A percentile compares a stretch with the other conserved stretches of the same genome.
Conservation (phyloP, 805 yeast genomes). For the Nakazawaea laoshanensis region DNA sequence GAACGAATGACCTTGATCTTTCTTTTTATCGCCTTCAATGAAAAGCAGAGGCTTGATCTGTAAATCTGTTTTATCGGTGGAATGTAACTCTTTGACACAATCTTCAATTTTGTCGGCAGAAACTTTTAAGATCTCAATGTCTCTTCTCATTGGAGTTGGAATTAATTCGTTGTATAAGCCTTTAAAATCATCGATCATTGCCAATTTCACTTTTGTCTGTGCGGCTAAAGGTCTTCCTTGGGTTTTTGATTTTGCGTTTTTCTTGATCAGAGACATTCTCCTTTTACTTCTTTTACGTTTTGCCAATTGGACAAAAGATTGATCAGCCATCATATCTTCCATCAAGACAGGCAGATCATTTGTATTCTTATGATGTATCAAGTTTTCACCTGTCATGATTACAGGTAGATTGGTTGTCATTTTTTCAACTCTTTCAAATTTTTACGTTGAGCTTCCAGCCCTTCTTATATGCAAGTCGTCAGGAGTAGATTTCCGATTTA, state of each 20-base stretch:
- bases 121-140: conserved; percentile 15
- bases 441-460: no score
- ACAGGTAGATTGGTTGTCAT: no score
- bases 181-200: conserved; percentile 34
- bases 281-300: conserved; percentile 16
- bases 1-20: conserved; percentile 17
- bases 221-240: conserved; percentile 40
- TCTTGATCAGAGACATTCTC: conserved; percentile 12
- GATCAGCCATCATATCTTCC: no score
- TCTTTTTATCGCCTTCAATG: neutral
- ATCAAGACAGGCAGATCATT: no score
- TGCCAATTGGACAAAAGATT: conserved; percentile 16
- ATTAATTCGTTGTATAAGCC: conserved; percentile 34
- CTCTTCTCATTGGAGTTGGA: conserved; percentile 18
- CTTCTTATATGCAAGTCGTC: no score
- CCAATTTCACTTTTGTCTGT: conserved; percentile 39
- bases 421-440: no score
- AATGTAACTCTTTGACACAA: neutral
- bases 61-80: neutral
- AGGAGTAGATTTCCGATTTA: no score
- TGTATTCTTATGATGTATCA: no score
- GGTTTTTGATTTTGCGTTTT: conserved; percentile 15
- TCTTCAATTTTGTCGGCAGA: conserved; percentile 9
- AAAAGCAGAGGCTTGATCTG: conserved; percentile 5
- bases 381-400: no score